These are phyloP conservation scores for Annulohypoxylon moriforme DNA, from an alignment of 495 filamentous ascomycete species.

Conservation along the genomic window DNA sequence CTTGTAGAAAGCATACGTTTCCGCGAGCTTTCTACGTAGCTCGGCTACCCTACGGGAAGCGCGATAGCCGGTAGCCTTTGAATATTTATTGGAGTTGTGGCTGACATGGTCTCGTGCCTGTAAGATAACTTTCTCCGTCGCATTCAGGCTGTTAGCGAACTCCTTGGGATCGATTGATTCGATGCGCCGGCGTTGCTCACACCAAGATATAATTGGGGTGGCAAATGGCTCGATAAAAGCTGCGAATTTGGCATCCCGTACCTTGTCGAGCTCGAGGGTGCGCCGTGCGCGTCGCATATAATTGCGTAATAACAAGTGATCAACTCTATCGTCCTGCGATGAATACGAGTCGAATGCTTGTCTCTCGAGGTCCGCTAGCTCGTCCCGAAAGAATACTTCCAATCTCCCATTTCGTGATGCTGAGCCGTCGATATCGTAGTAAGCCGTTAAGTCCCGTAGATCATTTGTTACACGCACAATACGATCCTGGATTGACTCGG, in stretches of 20 bases:
- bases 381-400: slow-evolving; percentile 44
- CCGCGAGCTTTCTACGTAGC: slow-evolving; percentile 51
- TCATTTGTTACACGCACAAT: slow-evolving; percentile 50
- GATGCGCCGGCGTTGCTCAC: slow-evolving; percentile 53
- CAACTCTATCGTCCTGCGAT: slow-evolving; percentile 55
- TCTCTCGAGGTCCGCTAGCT: slow-evolving; percentile 45
- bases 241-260: slow-evolving; percentile 48
- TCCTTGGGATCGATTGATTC: slow-evolving; percentile 50
- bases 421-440: slow-evolving; percentile 52
- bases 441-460: slow-evolving; percentile 47
- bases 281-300: slow-evolving; percentile 51
- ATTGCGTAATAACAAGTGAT: slow-evolving; percentile 57
- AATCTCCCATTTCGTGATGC: slow-evolving; percentile 43
- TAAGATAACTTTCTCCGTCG: slow-evolving; percentile 39
- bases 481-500: slow-evolving; percentile 49
- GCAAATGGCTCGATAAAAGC: slow-evolving; percentile 55
- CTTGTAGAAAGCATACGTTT: slow-evolving; percentile 58
- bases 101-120: slow-evolving; percentile 40
- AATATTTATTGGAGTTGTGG: slow-evolving; percentile 42
- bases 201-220: slow-evolving; percentile 49
- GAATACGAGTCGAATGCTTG: slow-evolving; percentile 47
- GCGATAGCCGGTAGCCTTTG: slow-evolving; percentile 57
- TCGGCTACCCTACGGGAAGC: slow-evolving; percentile 51
- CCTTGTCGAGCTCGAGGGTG: slow-evolving; percentile 52
- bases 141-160: slow-evolving; percentile 50